Conservation (phyloP, 192 early-diverging fungal species). For the Spinellus fusiger region DNA sequence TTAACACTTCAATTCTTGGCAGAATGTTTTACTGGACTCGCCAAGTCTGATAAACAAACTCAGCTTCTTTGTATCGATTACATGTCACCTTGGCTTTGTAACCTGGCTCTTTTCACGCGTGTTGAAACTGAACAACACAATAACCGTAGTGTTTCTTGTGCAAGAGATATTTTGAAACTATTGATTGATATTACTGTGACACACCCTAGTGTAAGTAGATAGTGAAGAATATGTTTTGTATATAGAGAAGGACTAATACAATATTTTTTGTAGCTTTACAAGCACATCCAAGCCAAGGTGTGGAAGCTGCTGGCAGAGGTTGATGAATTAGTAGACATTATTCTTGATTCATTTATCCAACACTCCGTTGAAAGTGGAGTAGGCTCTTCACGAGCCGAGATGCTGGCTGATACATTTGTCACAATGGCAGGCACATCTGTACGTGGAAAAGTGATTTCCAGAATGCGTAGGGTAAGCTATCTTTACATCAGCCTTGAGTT, state of each 20-base stretch:
- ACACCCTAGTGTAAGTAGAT: constrained; percentile 40
- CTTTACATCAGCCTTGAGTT: background rate
- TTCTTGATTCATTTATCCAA: constrained; percentile 70
- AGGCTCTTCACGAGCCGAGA: constrained; percentile 66
- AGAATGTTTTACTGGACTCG: constrained; percentile 76
- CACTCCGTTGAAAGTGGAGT: constrained; percentile 75
- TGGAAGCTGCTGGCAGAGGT: constrained; percentile 75
- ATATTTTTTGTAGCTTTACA: constrained; percentile 52
- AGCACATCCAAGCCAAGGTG: constrained; percentile 72
- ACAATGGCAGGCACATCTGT: constrained; percentile 66
- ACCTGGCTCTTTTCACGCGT: constrained; percentile 54
- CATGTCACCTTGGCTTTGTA: constrained; percentile 80
- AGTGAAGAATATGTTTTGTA: constrained; percentile 10
- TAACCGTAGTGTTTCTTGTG: constrained; percentile 41
- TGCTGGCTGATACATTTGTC: constrained; percentile 79
- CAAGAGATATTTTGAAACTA: constrained; percentile 64
- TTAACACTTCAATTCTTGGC: constrained; percentile 84
- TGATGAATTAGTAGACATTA: constrained; percentile 67
- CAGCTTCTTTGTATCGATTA: constrained; percentile 78
- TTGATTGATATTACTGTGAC: constrained; percentile 74
- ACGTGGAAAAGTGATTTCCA: constrained; percentile 72
- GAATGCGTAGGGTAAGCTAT: constrained; percentile 54
- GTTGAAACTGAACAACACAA: constrained; percentile 27
- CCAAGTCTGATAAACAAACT: constrained; percentile 52
- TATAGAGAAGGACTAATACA: constrained; percentile 41